Evolutionary conservation across 2,329 filamentous ascomycete genomes (phyloP).

Genomic region (Aspergillus fijiensis): DNA sequence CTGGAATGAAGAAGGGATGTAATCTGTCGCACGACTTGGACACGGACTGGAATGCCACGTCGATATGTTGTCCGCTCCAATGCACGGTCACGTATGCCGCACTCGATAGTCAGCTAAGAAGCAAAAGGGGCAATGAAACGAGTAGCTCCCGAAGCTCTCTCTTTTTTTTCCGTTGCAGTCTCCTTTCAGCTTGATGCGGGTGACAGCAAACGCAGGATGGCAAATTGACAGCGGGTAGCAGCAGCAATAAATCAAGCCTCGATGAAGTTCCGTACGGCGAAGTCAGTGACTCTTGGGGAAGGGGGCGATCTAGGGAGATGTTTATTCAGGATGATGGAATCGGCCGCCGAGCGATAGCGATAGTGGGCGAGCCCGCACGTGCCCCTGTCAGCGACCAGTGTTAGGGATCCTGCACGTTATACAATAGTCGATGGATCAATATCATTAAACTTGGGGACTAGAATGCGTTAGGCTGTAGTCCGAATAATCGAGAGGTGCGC

Average conservation of each 20-base stretch:
- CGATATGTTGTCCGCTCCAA: slow-evolving; percentile 22
- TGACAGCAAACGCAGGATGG: not conserved
- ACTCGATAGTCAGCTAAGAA: slow-evolving; percentile 3
- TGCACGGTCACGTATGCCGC: slow-evolving; percentile 21
- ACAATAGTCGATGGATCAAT: slow-evolving; percentile 3
- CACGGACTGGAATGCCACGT: slow-evolving; percentile 35
- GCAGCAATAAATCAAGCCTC: not conserved
- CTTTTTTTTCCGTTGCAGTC: not conserved
- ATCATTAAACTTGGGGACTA: not conserved
- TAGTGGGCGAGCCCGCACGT: slow-evolving; percentile 19
- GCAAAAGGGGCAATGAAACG: slow-evolving; percentile 12
- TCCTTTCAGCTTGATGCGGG: not conserved
- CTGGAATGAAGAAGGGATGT: slow-evolving; percentile 23
- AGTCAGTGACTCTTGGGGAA: not conserved
- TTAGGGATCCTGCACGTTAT: slow-evolving; percentile 7
- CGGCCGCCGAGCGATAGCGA: slow-evolving; percentile 21
- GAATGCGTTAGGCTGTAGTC: not conserved
- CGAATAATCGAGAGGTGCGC: slow-evolving; percentile 3
- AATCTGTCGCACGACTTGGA: slow-evolving; percentile 22
- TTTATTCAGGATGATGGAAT: slow-evolving; percentile 15
- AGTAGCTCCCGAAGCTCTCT: slow-evolving; percentile 6
- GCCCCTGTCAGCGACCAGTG: slow-evolving; percentile 14
- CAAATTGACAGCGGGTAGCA: not conserved
- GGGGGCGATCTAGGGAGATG: slow-evolving; percentile 7
- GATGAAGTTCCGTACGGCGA: not conserved